Conservation (phyloP, 257 asterid genomes). For the Oldenlandia corymbosa region DNA sequence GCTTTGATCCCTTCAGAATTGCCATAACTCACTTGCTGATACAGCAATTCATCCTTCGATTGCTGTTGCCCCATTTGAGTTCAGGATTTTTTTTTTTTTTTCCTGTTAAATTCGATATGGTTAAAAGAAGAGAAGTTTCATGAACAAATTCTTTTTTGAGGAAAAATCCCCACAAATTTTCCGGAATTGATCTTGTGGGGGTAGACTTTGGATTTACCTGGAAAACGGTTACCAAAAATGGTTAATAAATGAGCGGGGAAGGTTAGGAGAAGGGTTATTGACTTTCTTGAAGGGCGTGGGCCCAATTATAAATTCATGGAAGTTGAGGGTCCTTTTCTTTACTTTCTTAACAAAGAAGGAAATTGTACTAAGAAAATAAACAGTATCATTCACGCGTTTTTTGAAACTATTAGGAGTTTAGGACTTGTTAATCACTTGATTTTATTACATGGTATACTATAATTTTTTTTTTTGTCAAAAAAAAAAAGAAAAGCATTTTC, state of each 20-base stretch:
- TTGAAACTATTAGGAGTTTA: too few species aligned
- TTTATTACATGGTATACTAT: too few species aligned
- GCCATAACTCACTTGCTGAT: conserved; percentile 75
- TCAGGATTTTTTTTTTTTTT: neutral
- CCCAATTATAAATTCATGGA: conserved; percentile 17
- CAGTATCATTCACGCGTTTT: too few species aligned
- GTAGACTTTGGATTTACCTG: neutral
- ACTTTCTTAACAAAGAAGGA: conserved; percentile 29
- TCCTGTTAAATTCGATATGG: neutral
- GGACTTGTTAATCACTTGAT: too few species aligned
- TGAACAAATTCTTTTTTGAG: too few species aligned
- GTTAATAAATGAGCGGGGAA: neutral
- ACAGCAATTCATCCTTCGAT: conserved; percentile 73
- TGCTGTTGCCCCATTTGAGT: conserved; percentile 74
- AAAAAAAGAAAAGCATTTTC: too few species aligned
- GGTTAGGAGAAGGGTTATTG: neutral
- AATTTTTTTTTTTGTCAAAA: too few species aligned
- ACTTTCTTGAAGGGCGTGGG: conserved; percentile 16
- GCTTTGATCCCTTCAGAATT: conserved; percentile 71
- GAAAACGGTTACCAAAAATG: too few species aligned
- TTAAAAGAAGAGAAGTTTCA: conserved; percentile 1
- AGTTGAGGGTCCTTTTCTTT: too few species aligned
- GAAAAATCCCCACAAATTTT: conserved; percentile 2
- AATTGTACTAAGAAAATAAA: neutral
- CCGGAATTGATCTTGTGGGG: neutral